A percentile compares a stretch with the other conserved stretches of the same genome.
Conservation (phyloP, 352 stramenopile genomes). For the Pythium rhizo-oryzae region DNA sequence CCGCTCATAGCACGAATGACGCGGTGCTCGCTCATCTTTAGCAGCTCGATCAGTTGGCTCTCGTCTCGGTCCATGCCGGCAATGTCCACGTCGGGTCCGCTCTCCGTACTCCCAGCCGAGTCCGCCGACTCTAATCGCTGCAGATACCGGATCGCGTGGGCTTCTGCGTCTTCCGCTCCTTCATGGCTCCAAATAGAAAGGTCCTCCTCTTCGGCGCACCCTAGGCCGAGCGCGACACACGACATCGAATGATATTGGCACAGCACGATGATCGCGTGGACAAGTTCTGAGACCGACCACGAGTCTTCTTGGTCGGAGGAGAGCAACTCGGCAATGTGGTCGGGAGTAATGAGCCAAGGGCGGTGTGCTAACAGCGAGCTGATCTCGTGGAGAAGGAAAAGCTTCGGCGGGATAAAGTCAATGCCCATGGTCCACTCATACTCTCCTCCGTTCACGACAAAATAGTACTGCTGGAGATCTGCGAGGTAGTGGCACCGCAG, state of each 20-base stretch:
- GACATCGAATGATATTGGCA: conserved; percentile 85
- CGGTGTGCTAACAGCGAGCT: conserved; percentile 84
- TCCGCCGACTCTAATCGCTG: conserved; percentile 18
- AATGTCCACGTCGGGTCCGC: conserved; percentile 56
- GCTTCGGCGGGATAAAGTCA: conserved; percentile 80
- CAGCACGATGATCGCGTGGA: conserved; percentile 86
- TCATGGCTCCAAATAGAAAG: conserved; percentile 69
- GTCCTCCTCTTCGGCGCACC: conserved; percentile 78
- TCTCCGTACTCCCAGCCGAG: conserved; percentile 52
- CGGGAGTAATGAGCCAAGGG: conserved; percentile 78
- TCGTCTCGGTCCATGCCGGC: conserved; percentile 79
- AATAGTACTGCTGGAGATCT: conserved; percentile 83
- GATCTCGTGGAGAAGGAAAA: conserved; percentile 81
- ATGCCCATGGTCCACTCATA: conserved; percentile 83
- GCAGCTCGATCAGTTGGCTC: conserved; percentile 60
- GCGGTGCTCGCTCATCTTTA: conserved; percentile 54
- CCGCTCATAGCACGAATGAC: conserved; percentile 33
- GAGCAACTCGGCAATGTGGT: conserved; percentile 78
- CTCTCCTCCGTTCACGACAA: conserved; percentile 81
- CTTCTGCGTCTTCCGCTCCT: conserved; percentile 40
- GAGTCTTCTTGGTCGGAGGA: conserved; percentile 72
- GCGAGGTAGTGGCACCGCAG: conserved; percentile 81
- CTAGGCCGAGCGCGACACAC: conserved; percentile 76
- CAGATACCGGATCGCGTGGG: conserved; percentile 26
- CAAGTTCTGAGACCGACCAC: conserved; percentile 87